phyloP scores from a whole-genome alignment of 306 rosid species.

The Morella rubra region DNA sequence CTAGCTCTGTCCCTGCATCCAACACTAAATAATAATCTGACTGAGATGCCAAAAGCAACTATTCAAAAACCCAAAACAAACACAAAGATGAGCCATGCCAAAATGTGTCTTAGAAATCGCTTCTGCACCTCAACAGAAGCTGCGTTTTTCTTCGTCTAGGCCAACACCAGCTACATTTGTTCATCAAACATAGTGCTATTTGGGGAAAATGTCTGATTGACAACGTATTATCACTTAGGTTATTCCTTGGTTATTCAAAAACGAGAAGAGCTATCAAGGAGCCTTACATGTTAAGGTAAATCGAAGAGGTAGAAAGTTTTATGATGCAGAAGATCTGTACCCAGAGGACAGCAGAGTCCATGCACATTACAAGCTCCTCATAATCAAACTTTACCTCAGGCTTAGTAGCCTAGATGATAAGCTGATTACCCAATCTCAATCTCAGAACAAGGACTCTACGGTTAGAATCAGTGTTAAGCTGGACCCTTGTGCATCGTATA shows the following conservation, averaged over 20 bases:
- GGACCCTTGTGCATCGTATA: not conserved
- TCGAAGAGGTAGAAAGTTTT: not conserved
- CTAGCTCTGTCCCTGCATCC: too few species aligned
- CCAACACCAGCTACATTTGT: not conserved
- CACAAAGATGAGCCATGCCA: not conserved
- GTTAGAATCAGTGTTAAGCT: not conserved
- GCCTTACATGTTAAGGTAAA: not conserved
- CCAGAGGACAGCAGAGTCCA: not conserved
- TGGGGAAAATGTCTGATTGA: not conserved
- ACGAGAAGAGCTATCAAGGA: not conserved
- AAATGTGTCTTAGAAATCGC: not conserved
- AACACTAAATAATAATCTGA: too few species aligned
- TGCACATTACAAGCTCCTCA: not conserved
- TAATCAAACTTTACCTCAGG: constrained; percentile 1
- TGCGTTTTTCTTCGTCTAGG: too few species aligned
- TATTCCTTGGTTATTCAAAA: not conserved
- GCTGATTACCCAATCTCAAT: constrained; percentile 10
- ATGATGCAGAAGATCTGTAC: not conserved
- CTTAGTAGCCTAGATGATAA: constrained; percentile 7
- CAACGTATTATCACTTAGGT: not conserved
- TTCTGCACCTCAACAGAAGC: not conserved
- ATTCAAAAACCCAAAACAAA: constrained; percentile 1
- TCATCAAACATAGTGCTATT: not conserved
- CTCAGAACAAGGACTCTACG: not conserved
- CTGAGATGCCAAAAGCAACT: not conserved